Base-by-base conservation (phyloP, 2,329 filamentous ascomycete species). In the Aaosphaeria pasadenensis region DNA sequence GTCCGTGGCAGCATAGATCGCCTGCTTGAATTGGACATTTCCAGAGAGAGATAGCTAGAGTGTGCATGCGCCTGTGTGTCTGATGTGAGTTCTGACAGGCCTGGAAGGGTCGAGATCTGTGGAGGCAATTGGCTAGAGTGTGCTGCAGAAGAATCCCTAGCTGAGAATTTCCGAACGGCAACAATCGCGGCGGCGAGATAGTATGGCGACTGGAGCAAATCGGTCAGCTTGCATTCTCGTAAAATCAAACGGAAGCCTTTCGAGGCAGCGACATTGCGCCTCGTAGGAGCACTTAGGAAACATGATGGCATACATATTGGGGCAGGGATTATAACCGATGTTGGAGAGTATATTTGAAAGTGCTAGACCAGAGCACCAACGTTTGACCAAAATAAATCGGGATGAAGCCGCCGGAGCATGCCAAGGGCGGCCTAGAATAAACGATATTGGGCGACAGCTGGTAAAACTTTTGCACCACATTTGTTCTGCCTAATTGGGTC, bases 401-500 rank as follows among this genome's bases (percentile, higher is more conserved):
- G 60, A 57, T 60, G 51, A 62, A 62, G 51, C 55, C 57, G 57
- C 62, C 59, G 62, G 58, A 64, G 54, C 52, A 46, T 56, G 63
- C 64, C 63, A 68, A 66, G 64, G 44, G 46, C 50, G 52, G 54
- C 48, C 51, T 52, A 61, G 52, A 58, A 59, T 60, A 62, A 57
- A 62, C 58, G 60, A 66, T 65, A 66, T 68, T 66, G 62, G 54
- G 49, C 47, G 51, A 59, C 55, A 62, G 60, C 56, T 56, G 52
- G 53, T 64, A 61, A 66, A 57, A 54, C 60, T 62, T 24, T 24
- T 56, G 54, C 58, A 58, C 56, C 47, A 58, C 57, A 48, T 57
- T 52, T 57, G 56, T 64, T 64, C 59, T 66, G 63, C 64, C 62
- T 62, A 64, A 66, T 66, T 57, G 54, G 59, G 40, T 44, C 45